phyloP scores from a whole-genome alignment of 1,284 basidiomycete species.

The Melampsora americana region DNA sequence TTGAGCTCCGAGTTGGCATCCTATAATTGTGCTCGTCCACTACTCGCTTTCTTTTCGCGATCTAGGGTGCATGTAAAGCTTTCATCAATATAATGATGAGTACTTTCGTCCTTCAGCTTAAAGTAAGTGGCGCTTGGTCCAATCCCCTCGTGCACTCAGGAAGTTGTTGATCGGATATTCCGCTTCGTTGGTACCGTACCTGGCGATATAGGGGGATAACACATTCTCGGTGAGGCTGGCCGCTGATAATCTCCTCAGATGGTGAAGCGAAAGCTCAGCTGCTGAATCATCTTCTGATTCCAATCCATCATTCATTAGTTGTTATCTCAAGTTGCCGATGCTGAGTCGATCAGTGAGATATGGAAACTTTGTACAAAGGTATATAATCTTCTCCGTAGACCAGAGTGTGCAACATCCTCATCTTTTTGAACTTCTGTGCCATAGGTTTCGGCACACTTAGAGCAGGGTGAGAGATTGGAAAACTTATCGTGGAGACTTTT shows the following conservation, averaged over 20 bases:
- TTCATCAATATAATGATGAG: too few species aligned
- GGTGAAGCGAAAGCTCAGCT: not conserved
- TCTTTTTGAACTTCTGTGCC: not conserved
- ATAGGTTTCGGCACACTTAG: constrained; percentile 38
- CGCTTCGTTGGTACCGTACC: too few species aligned
- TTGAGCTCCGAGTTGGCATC: too few species aligned
- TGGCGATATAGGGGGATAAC: not conserved
- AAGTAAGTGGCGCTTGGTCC: too few species aligned
- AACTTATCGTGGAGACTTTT: constrained; percentile 42
- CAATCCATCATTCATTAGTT: constrained; percentile 12
- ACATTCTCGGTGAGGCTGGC: constrained; percentile 39
- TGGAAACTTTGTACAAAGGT: constrained; percentile 44
- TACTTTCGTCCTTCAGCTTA: too few species aligned
- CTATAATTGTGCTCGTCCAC: too few species aligned
- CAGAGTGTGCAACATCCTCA: not conserved
- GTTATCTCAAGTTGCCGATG: constrained; percentile 41
- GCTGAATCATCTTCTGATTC: not conserved
- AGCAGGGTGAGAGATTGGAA: constrained; percentile 39
- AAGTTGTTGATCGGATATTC: too few species aligned
- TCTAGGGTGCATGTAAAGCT: too few species aligned
- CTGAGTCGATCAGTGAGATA: constrained; percentile 31
- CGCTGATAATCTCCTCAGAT: not conserved
- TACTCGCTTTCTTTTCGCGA: too few species aligned
- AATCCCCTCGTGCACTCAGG: too few species aligned
- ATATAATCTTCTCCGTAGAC: not conserved